Base-by-base conservation (phyloP, 768 basidiomycete genomes). In the Daedaleopsis sinensis region DNA sequence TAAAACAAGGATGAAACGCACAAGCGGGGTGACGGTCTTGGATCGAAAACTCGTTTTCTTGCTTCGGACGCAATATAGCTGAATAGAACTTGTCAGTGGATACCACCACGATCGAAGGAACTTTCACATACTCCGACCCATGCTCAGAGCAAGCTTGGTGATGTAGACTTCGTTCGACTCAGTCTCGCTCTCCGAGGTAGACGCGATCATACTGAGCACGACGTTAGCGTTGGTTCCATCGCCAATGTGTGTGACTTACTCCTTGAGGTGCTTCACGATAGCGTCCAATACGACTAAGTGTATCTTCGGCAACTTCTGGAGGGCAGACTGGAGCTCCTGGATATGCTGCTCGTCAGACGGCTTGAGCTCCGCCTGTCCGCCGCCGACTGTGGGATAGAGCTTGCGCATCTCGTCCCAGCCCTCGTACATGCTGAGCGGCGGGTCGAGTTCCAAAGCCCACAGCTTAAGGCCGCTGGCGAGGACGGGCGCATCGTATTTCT, bases 351-450 rank as follows among this genome's bases (percentile, higher is more conserved):
- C 82, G 55, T 86, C 82, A 0, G 80, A 76, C 1, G 74, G 73
- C 49, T 80, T 80, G 21, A 81, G 82, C n/a, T 69, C 67, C 66
- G 83, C 85, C 1, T 71, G 71, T 24, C 80, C 71, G 11, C 84
- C 82, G 24, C 89, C 87, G 56, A 91, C 84, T 38, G 78, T 82
- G 6, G 93, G 94, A 69, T 97, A 98, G n/a, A 97, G 65, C 64
- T 86, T 88, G 57, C 92, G 84, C 62, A 96, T 80, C 35, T 97
- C 95, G 46, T 96, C 94, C 91, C 95, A 98, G 48, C 90, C 86
- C 68, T 96, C 93, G 80, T 89, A 96, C 50, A 91, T 77, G 18
- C 86, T 83, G 12, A 97, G 73, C 27, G 96, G 94, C 9, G 93
- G 92, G 69, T 94, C 87, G 27, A 98, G 82, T 73, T 98, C 96